Evolutionary conservation across 2,329 filamentous ascomycete species (phyloP).

Genomic region (Podosphaera fusca): DNA sequence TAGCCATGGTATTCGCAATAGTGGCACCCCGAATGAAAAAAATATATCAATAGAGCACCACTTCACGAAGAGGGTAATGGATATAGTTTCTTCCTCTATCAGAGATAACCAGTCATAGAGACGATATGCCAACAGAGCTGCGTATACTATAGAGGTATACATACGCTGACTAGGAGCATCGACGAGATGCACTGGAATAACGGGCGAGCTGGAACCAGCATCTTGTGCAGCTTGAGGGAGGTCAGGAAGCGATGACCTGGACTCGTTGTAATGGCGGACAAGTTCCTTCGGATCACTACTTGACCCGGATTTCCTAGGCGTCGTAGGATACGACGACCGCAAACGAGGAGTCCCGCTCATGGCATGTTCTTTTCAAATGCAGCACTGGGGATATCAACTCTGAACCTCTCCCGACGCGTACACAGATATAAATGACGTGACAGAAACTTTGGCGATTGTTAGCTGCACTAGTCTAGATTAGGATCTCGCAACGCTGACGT

Average conservation of each 20-base stretch:
- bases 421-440: too few relatives aligned
- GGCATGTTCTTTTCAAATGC: constrained; percentile 12
- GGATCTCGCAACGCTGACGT: too few relatives aligned
- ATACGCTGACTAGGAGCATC: constrained; percentile 82
- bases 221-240: constrained; percentile 9
- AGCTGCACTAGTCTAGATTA: too few relatives aligned
- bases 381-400: too few relatives aligned
- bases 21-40: constrained; percentile 70
- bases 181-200: constrained; percentile 61
- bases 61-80: constrained; percentile 80
- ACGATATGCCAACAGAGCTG: constrained; percentile 56
- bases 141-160: constrained; percentile 64
- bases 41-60: constrained; percentile 73
- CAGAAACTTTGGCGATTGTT: too few relatives aligned
- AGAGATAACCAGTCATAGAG: constrained; percentile 66
- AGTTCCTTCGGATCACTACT: constrained; percentile 15
- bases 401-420: too few relatives aligned
- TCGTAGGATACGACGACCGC: constrained; percentile 61
- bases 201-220: constrained; percentile 22
- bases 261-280: constrained; percentile 8
- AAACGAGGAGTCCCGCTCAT: constrained; percentile 70
- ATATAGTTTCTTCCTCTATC: constrained; percentile 61
- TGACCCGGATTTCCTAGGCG: constrained; percentile 29
- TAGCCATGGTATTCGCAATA: constrained; percentile 84
- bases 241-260: constrained; percentile 11